Conservation (phyloP, 371 early-diverging fungal genomes). For the Blakeslea trispora region DNA sequence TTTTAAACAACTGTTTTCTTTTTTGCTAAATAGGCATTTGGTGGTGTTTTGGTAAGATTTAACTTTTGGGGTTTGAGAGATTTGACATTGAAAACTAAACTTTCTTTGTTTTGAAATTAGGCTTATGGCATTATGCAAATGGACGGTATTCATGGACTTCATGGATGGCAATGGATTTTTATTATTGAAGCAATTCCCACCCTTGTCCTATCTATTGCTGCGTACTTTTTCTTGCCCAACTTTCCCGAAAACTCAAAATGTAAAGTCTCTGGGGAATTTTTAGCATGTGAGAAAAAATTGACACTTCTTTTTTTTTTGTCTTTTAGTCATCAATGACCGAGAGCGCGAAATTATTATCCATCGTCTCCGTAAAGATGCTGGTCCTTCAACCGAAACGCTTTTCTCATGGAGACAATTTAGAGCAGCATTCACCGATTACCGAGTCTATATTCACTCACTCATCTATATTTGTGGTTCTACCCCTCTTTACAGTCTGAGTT, state of each 20-base stretch:
- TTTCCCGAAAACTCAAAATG: conserved; percentile 70
- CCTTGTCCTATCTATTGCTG: conserved; percentile 55
- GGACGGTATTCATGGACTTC: conserved; percentile 48
- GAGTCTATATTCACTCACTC: conserved; percentile 56
- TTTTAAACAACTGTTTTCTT: not conserved
- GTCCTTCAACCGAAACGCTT: conserved; percentile 57
- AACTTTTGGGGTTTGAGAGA: too few relatives aligned
- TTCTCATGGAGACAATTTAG: conserved; percentile 63
- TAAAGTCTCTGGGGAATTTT: conserved; percentile 18
- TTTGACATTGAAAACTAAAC: too few relatives aligned
- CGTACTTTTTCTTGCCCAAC: conserved; percentile 68
- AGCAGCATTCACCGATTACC: conserved; percentile 56
- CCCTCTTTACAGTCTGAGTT: conserved; percentile 64
- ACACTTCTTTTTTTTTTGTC: too few relatives aligned
- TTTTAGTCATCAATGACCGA: conserved; percentile 52
- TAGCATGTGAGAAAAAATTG: too few relatives aligned
- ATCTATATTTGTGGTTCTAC: conserved; percentile 66
- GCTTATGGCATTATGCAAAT: conserved; percentile 64
- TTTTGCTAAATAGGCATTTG: conserved; percentile 39
- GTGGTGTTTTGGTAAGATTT: conserved; percentile 48
- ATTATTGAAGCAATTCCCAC: conserved; percentile 77
- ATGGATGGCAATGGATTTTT: conserved; percentile 75
- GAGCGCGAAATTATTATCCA: conserved; percentile 59
- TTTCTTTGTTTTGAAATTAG: conserved; percentile 7
- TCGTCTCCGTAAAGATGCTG: conserved; percentile 62